Percentiles rank a stretch among this genome's conserved stretches.
These are phyloP conservation scores for Musa itinerans DNA, from an alignment of 176 grass and related monocot genomes.

Conservation along the genomic window DNA sequence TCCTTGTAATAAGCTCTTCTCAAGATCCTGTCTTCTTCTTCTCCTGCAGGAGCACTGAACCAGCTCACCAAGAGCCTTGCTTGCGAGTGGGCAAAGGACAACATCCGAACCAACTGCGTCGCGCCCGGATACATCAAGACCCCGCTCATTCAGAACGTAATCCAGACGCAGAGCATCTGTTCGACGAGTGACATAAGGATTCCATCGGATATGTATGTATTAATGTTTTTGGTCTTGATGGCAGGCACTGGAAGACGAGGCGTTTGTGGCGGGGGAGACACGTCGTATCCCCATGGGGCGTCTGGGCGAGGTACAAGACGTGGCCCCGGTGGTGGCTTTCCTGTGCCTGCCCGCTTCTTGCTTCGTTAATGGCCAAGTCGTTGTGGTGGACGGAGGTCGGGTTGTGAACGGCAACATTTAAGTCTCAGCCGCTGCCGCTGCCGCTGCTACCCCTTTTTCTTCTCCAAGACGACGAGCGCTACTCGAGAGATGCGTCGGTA, in stretches of 20 bases:
- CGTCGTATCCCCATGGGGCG: constrained; percentile 25
- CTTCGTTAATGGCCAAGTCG: constrained; percentile 40
- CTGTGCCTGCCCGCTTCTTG: constrained; percentile 36
- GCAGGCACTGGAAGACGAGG: background rate
- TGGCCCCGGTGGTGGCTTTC: constrained; percentile 31
- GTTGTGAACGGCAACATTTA: background rate
- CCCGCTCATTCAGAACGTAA: background rate
- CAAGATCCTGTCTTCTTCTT: no score
- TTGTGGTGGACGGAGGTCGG: constrained; percentile 39
- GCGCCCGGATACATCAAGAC: background rate
- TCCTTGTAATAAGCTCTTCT: no score
- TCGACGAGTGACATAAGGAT: no score
- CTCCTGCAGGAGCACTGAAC: background rate
- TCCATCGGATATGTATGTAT: no score
- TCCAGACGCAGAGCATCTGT: background rate
- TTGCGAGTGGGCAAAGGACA: background rate
- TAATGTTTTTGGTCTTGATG: no score
- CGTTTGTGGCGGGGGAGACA: background rate
- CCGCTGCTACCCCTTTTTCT: no score
- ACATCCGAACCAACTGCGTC: background rate
- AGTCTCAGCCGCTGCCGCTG: background rate
- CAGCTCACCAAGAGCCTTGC: background rate
- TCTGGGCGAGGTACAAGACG: constrained; percentile 28
- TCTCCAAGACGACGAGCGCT: no score
- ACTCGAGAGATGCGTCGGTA: no score